Percentiles rank a stretch among this genome's conserved stretches.
phyloP scores from a whole-genome alignment of 139 green algal species.

The Picochlorum sp. region DNA sequence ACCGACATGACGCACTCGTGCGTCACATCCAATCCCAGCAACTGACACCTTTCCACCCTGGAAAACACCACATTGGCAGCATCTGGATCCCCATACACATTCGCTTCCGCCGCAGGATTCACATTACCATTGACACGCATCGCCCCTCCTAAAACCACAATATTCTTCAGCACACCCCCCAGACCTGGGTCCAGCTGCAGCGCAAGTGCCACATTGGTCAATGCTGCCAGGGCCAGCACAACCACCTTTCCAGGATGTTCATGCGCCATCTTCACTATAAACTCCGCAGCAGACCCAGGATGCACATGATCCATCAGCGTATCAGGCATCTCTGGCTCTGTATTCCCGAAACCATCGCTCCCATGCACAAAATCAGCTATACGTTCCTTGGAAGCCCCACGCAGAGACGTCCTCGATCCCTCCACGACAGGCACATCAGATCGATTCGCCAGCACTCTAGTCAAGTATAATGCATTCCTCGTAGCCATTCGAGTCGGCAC shows the following conservation, averaged over 20 bases:
- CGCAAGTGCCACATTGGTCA: constrained; percentile 83
- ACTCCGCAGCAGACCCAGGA: constrained; percentile 52
- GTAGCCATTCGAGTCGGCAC: constrained; percentile 64
- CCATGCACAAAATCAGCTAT: constrained; percentile 90
- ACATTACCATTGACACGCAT: constrained; percentile 79
- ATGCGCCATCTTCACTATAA: constrained; percentile 53
- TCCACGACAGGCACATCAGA: constrained; percentile 48
- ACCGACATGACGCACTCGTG: constrained; percentile 34
- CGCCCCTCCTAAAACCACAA: constrained; percentile 73
- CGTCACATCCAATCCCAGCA: constrained; percentile 69
- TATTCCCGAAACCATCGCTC: constrained; percentile 80
- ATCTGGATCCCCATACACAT: constrained; percentile 68
- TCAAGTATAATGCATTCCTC: constrained; percentile 61
- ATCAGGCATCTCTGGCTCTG: constrained; percentile 14
- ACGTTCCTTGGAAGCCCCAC: constrained; percentile 45
- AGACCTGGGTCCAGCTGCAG: constrained; percentile 54
- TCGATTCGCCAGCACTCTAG: constrained; percentile 30
- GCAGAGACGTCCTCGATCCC: constrained; percentile 34
- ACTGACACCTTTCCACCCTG: constrained; percentile 15
- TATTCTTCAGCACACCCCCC: constrained; percentile 17
- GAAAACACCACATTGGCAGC: constrained; percentile 62
- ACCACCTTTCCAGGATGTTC: constrained; percentile 50
- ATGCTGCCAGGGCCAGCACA: constrained; percentile 66
- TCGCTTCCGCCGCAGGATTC: constrained; percentile 70
- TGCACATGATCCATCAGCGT: not conserved